These are phyloP conservation scores for Emergomyces pasteurianus DNA, from an alignment of 2,329 filamentous ascomycete species.

Conservation along the genomic window DNA sequence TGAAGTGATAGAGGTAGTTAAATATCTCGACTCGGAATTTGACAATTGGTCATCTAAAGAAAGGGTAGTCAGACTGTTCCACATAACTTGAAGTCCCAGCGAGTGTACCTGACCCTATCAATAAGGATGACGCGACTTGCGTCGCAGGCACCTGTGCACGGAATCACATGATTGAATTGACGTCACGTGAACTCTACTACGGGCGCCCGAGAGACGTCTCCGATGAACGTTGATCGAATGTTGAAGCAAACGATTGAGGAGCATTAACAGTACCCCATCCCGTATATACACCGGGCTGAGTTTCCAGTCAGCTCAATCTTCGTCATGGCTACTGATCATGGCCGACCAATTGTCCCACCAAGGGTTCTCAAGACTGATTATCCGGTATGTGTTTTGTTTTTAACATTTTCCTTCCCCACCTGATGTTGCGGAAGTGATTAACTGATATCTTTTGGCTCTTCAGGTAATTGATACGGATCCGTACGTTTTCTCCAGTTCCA, in stretches of 20 bases:
- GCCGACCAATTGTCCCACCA: constrained; percentile 50
- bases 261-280: background rate
- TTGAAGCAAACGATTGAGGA: background rate
- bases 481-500: constrained; percentile 44
- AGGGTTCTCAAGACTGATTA: constrained; percentile 75
- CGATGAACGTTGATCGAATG: background rate
- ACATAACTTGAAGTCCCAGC: too few species aligned
- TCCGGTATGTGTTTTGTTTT: constrained; percentile 52
- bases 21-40: background rate
- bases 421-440: background rate
- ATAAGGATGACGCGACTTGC: background rate
- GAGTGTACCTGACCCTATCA: too few species aligned
- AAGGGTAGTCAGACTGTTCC: too few species aligned
- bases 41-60: background rate
- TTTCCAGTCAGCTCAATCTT: background rate
- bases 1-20: background rate
- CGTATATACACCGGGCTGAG: background rate
- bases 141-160: background rate
- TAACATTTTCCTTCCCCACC: background rate
- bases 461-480: constrained; percentile 98
- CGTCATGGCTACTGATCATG: constrained; percentile 26
- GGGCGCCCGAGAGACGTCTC: too few species aligned
- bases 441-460: background rate
- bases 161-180: background rate
- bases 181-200: background rate